These are phyloP conservation scores for Skeletonema menzelii DNA, from an alignment of 108 stramenopile genomes.

Conservation along the genomic window DNA sequence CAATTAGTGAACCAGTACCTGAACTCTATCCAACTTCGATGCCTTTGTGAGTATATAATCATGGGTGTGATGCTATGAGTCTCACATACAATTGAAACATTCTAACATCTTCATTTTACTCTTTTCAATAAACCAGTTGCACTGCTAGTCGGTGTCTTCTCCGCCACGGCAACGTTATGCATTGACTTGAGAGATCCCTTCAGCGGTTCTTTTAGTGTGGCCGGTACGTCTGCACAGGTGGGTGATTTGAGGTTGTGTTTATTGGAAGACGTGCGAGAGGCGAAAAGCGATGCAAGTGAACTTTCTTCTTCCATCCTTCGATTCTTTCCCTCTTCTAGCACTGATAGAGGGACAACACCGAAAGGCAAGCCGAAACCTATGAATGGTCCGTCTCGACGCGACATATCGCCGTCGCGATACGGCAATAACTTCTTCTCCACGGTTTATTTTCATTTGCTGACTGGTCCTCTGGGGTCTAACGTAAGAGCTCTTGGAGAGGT, in stretches of 20 bases:
- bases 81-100: too few species aligned
- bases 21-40: conserved; percentile 37
- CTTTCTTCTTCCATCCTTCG: conserved; percentile 5
- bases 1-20: conserved; percentile 38
- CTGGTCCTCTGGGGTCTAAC: conserved; percentile 21
- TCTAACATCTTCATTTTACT: too few species aligned
- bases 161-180: conserved; percentile 30
- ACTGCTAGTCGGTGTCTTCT: conserved; percentile 32
- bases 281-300: background rate
- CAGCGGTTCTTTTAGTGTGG: conserved; percentile 26
- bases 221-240: conserved; percentile 22
- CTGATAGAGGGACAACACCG: background rate
- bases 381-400: background rate
- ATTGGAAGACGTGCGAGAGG: conserved; percentile 10
- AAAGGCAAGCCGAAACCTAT: background rate
- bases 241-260: conserved; percentile 15
- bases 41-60: background rate
- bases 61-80: too few species aligned
- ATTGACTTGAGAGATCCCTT: conserved; percentile 34
- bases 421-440: conserved; percentile 7
- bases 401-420: background rate
- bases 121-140: conserved; percentile 1
- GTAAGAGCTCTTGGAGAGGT: conserved; percentile 21
- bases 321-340: background rate
- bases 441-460: conserved; percentile 41